Conservation (phyloP, 192 early-diverging fungal genomes). For the Cetraspora pellucida region DNA sequence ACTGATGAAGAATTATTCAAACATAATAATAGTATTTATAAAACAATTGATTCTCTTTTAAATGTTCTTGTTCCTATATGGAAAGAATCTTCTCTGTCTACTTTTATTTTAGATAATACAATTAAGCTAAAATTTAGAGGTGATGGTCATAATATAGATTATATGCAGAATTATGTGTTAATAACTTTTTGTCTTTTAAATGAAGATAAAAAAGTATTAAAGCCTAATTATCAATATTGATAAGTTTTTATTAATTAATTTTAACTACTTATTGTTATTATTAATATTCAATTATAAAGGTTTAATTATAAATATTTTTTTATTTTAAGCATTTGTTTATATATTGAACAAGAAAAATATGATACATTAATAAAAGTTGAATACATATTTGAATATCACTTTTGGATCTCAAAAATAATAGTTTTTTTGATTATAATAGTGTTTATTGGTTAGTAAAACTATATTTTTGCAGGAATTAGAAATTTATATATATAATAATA, state of each 20-base stretch:
- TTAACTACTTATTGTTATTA: no score
- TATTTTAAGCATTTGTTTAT: background rate
- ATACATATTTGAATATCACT: background rate
- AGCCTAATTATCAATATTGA: background rate
- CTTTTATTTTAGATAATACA: background rate
- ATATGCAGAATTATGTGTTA: background rate
- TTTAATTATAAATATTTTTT: no score
- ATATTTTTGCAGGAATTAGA: background rate
- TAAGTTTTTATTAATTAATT: no score
- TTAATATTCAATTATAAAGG: background rate
- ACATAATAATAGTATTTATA: background rate
- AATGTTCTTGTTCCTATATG: background rate
- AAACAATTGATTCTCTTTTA: background rate
- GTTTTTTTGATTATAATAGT: background rate
- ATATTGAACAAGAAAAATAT: background rate
- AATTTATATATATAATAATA: conserved; percentile 7
- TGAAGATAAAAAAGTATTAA: background rate
- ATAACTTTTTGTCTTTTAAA: conserved; percentile 9
- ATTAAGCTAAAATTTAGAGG: background rate
- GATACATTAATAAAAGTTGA: background rate
- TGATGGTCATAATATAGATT: background rate
- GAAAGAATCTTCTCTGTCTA: background rate
- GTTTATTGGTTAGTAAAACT: background rate
- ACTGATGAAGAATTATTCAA: no score
- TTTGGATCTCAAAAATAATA: background rate